These are phyloP conservation scores for Citrus medica DNA, from an alignment of 345 rosid species.

Conservation along the genomic window DNA sequence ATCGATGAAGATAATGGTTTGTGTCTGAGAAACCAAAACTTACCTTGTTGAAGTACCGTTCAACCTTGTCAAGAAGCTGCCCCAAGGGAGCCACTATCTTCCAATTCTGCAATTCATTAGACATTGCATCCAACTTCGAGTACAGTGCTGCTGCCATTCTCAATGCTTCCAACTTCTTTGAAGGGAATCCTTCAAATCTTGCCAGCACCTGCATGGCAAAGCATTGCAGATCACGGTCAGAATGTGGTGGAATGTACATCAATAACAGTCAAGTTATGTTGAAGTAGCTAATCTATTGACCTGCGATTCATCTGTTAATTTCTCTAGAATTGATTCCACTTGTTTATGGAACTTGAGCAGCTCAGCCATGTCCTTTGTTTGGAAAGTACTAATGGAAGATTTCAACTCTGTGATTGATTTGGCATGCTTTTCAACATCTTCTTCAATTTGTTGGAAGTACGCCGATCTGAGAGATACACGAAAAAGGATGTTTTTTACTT, in stretches of 20 bases:
- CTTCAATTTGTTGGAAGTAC: slow-evolving; percentile 86
- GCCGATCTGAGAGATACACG: slow-evolving; percentile 54
- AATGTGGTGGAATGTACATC: not conserved
- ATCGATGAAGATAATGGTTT: not conserved
- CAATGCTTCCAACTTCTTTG: slow-evolving; percentile 79
- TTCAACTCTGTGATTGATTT: slow-evolving; percentile 54
- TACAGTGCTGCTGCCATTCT: slow-evolving; percentile 68
- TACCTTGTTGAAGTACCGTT: slow-evolving; percentile 82
- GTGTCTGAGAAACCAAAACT: not conserved
- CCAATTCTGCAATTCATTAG: slow-evolving; percentile 59
- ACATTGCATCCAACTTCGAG: slow-evolving; percentile 47
- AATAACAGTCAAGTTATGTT: not conserved
- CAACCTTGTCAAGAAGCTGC: slow-evolving; percentile 72
- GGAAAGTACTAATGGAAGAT: slow-evolving; percentile 49
- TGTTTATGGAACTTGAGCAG: slow-evolving; percentile 64
- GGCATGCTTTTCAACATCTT: slow-evolving; percentile 63
- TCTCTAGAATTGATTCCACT: slow-evolving; percentile 78
- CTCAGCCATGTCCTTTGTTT: slow-evolving; percentile 76
- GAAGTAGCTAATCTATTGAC: slow-evolving; percentile 23
- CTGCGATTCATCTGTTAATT: slow-evolving; percentile 89
- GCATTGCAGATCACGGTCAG: not conserved
- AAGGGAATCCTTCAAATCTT: slow-evolving; percentile 85
- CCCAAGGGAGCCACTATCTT: slow-evolving; percentile 62
- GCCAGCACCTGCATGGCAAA: slow-evolving; percentile 61
- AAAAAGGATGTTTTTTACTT: not conserved